Percentiles rank a stretch among this genome's conserved stretches.
These are phyloP conservation scores for Anaeramoeba ignava DNA, from an alignment of 78 protist species.

Conservation along the genomic window DNA sequence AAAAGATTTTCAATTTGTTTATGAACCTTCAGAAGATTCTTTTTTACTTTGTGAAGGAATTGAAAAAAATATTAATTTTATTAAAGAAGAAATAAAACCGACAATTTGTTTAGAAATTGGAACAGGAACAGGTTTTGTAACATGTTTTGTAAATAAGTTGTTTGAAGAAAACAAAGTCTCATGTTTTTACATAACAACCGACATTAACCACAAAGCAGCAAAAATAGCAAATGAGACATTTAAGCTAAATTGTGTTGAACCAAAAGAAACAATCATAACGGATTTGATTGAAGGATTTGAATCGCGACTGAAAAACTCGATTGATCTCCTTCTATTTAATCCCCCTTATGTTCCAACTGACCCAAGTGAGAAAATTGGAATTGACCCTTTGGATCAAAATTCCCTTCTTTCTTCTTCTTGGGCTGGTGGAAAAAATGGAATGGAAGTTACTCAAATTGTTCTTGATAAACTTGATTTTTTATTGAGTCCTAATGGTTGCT, in stretches of 20 bases:
- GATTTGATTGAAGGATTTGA: not conserved
- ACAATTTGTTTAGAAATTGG: not conserved
- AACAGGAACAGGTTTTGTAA: not conserved
- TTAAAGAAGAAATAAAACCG: not conserved
- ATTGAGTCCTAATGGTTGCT: not conserved
- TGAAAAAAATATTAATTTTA: not conserved
- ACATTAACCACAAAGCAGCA: not conserved
- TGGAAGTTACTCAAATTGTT: not conserved
- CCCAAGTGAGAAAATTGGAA: not conserved
- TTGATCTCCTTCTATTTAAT: not conserved
- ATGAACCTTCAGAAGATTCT: not conserved
- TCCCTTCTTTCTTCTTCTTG: not conserved
- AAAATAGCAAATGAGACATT: not conserved
- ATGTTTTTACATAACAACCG: not conserved
- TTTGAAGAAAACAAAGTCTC: not conserved
- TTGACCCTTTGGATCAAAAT: not conserved
- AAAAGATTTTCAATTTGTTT: not conserved
- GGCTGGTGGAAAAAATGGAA: not conserved
- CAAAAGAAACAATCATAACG: not conserved
- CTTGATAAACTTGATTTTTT: not conserved
- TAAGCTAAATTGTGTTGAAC: not conserved
- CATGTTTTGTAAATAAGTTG: not conserved
- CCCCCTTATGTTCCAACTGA: constrained; percentile 1
- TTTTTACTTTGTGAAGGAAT: not conserved
- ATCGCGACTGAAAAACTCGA: not conserved